Evolutionary conservation across 768 basidiomycete species (phyloP), one percentile per base, ranked within the genome.

Genomic region (Tricholoma sp.): DNA sequence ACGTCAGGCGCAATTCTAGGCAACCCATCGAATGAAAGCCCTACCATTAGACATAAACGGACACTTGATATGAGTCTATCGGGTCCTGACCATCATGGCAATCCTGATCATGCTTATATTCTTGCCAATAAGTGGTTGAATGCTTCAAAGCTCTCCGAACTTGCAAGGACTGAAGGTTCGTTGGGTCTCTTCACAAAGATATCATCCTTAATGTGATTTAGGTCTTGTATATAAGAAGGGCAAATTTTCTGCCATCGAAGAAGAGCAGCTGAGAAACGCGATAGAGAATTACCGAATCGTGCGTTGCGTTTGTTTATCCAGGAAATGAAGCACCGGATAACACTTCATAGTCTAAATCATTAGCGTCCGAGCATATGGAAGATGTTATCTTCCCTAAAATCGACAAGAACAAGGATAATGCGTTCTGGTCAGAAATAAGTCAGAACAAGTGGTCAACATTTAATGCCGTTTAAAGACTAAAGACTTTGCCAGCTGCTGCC

Each of bases 191-290:
- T 19, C 14, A 34, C 37, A 22, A 11, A 37, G 32, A 31, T 19
- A 19, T 52, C 35, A 29, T 55, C 49, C 12, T 58, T 60, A 55
- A 46, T 22, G 37, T 39, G 1, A 46, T 58, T 21, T 57, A 92
- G 90, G 89, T 31, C 80, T 93, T n/a, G 80, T 89, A 2, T 92
- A 90, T 69, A 91, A 87, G 72, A 91, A 91, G 70, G 91, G 91
- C 12, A 92, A 90, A 66, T 94, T 94, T 64, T 91, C 89, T 22
- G 82, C 85, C 0, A 83, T 84, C 41, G 91, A 94, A 65, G 87
- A 85, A 57, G 78, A 83, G 22, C 85, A 85, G 59, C 69, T 92
- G 0, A 78, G 72, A 60, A 68, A 70, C 12, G 90, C 89, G 6
- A 83, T 93, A 34, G 83, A 86, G 56, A 69, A 72, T 8, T 91